These are phyloP conservation scores for Myrica gale DNA, from an alignment of 306 rosid species.

Conservation along the genomic window DNA sequence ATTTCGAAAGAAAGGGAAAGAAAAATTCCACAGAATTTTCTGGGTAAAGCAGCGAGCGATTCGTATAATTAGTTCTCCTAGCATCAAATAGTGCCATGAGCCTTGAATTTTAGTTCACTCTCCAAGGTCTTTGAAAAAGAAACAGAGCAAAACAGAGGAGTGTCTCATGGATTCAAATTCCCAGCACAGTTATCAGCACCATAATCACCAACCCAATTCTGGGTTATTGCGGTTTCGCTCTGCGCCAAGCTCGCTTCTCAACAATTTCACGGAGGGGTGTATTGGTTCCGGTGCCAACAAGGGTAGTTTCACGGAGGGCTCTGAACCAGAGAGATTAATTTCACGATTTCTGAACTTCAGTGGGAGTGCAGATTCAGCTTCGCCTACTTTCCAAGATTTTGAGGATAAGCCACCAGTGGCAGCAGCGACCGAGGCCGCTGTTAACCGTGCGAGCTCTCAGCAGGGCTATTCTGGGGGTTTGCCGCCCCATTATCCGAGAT, in stretches of 20 bases:
- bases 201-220: conserved; percentile 46
- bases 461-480: conserved; percentile 41
- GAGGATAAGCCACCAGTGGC: conserved; percentile 36
- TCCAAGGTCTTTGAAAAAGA: conserved; percentile 1
- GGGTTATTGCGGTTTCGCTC: conserved; percentile 78
- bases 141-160: not conserved
- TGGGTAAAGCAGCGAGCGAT: conserved; percentile 18
- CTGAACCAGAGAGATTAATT: conserved; percentile 48
- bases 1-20: conserved; percentile 27
- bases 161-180: conserved; percentile 61
- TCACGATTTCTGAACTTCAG: conserved; percentile 40
- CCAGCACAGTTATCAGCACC: conserved; percentile 37
- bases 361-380: conserved; percentile 31
- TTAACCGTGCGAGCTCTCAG: conserved; percentile 42
- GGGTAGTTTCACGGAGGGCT: conserved; percentile 22
- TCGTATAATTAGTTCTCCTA: conserved; percentile 30
- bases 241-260: conserved; percentile 53
- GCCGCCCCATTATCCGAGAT: conserved; percentile 89
- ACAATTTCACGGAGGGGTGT: conserved; percentile 32
- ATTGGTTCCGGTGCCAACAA: conserved; percentile 21
- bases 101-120: conserved; percentile 26
- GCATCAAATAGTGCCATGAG: conserved; percentile 28
- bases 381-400: conserved; percentile 34
- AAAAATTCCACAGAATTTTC: conserved; percentile 41
- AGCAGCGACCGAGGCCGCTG: conserved; percentile 8